phyloP scores from a whole-genome alignment of 2,329 filamentous ascomycete species.

The Trichoderma hamatum region DNA sequence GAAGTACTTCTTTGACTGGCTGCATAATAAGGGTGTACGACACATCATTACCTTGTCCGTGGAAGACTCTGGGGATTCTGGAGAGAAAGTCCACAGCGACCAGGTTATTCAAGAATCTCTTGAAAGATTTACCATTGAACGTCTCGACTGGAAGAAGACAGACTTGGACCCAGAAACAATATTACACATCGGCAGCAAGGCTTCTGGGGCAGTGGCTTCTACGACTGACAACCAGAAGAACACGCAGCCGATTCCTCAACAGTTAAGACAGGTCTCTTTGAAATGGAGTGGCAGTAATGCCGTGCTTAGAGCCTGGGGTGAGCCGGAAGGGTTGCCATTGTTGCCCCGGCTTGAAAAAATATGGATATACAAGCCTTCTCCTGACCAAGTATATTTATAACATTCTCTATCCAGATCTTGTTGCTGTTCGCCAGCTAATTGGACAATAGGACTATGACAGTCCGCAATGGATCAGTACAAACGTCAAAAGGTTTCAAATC shows the following conservation, averaged over 20 bases:
- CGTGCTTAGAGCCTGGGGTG: not conserved
- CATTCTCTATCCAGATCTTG: too few relatives aligned
- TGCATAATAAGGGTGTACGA: not conserved
- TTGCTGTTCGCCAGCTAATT: too few relatives aligned
- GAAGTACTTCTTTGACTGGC: not conserved
- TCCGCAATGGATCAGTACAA: too few relatives aligned
- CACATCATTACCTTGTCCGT: not conserved
- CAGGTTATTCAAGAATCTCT: not conserved
- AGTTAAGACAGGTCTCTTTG: not conserved
- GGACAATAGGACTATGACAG: too few relatives aligned
- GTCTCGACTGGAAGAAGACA: not conserved
- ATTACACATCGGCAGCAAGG: too few relatives aligned
- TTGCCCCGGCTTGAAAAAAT: not conserved
- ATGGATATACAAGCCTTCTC: not conserved
- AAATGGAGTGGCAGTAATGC: not conserved
- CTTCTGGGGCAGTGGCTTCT: too few relatives aligned
- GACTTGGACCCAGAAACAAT: not conserved
- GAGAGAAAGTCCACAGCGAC: not conserved
- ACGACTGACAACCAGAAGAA: not conserved
- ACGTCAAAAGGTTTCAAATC: too few relatives aligned
- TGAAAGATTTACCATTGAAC: not conserved
- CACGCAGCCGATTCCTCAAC: not conserved
- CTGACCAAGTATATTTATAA: not conserved
- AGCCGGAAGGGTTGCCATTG: not conserved
- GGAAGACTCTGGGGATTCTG: not conserved